Percentiles rank a stretch among this genome's conserved stretches.
phyloP scores from a whole-genome alignment of 306 rosid genomes.

The Casuarina cunninghamiana region DNA sequence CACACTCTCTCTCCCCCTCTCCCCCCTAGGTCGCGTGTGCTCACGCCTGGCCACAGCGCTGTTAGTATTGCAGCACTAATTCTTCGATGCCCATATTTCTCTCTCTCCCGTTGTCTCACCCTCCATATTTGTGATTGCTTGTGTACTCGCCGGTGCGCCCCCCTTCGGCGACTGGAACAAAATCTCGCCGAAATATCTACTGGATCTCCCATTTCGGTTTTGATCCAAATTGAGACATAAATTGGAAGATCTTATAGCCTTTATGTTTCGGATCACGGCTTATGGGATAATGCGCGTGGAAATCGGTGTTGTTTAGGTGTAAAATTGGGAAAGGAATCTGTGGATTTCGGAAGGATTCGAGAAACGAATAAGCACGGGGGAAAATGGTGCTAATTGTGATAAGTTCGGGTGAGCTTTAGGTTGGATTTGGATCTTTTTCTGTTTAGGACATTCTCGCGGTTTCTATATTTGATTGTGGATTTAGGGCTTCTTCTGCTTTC shows the following conservation, averaged over 20 bases:
- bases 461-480: not conserved
- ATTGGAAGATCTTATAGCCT: constrained; percentile 7
- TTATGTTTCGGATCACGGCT: constrained; percentile 6
- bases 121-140: not conserved
- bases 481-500: not conserved
- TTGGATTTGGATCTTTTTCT: constrained; percentile 4
- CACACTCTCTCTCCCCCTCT: constrained; percentile 10
- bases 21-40: constrained; percentile 4
- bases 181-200: constrained; percentile 9
- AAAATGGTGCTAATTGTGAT: not conserved
- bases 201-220: not conserved
- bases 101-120: not conserved
- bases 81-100: not conserved
- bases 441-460: constrained; percentile 1
- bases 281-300: constrained; percentile 24
- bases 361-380: not conserved
- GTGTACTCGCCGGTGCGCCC: constrained; percentile 25
- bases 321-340: not conserved
- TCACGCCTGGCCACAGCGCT: constrained; percentile 12
- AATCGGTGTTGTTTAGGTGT: not conserved
- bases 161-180: constrained; percentile 5
- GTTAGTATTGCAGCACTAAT: too few species aligned
- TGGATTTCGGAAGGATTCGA: not conserved
- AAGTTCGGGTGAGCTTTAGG: constrained; percentile 13
- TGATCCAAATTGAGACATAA: constrained; percentile 2